Conservation (phyloP, 1,284 basidiomycete species). For the Rhizoctonia solani region DNA sequence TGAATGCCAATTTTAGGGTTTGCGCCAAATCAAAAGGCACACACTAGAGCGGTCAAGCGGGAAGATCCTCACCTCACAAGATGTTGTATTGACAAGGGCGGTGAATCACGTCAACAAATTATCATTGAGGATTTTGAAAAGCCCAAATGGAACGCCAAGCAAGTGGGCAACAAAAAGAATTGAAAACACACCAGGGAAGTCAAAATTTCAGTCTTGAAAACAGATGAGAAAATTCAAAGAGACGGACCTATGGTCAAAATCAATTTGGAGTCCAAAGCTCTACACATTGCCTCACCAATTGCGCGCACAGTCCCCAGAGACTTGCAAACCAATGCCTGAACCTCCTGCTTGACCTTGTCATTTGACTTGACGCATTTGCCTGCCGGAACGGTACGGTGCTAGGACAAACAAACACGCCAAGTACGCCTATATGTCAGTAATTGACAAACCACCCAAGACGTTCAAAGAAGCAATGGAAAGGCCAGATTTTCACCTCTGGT, state of each 20-base stretch:
- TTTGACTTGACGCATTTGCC: not conserved
- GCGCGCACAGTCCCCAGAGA: too few species aligned
- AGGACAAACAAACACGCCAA: not conserved
- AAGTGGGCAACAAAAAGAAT: not conserved
- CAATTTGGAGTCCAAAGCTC: too few species aligned
- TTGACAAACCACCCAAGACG: not conserved
- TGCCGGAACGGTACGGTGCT: not conserved
- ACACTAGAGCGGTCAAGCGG: not conserved
- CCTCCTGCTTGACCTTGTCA: too few species aligned
- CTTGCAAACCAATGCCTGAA: too few species aligned
- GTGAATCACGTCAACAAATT: not conserved
- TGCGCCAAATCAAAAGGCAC: slow-evolving; percentile 11
- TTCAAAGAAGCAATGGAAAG: not conserved
- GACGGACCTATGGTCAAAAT: too few species aligned
- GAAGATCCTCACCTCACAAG: slow-evolving; percentile 3
- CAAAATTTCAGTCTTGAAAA: not conserved
- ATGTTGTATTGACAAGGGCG: slow-evolving; percentile 10
- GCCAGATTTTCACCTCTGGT: not conserved
- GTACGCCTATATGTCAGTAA: too few species aligned
- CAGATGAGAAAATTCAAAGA: too few species aligned
- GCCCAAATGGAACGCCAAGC: not conserved
- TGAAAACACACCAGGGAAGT: not conserved
- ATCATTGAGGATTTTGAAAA: not conserved
- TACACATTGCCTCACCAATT: too few species aligned
- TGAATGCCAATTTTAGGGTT: slow-evolving; percentile 2